These are phyloP conservation scores for Botrytis porri DNA, from an alignment of 2,329 filamentous ascomycete species.

Conservation along the genomic window DNA sequence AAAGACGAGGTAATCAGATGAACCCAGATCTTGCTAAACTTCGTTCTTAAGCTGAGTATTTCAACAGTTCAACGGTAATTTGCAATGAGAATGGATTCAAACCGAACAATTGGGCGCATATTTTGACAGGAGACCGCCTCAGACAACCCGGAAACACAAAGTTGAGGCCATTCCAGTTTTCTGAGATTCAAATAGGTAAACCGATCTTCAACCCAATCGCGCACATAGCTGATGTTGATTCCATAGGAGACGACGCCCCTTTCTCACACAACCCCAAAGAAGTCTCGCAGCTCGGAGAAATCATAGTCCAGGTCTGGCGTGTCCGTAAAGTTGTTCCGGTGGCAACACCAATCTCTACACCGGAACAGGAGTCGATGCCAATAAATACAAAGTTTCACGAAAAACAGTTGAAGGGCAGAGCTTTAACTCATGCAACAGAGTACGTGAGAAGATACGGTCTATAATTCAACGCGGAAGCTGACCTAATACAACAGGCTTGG, in stretches of 20 bases:
- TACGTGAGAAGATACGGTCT: slow-evolving; percentile 7
- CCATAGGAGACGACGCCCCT: neutral
- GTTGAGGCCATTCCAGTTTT: neutral
- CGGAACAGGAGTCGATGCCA: neutral
- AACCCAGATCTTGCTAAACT: neutral
- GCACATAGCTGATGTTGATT: neutral
- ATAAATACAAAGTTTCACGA: neutral
- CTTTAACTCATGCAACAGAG: slow-evolving; percentile 11
- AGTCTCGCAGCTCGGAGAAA: slow-evolving; percentile 15
- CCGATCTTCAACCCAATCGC: neutral
- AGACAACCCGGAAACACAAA: neutral
- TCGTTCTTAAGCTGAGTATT: neutral
- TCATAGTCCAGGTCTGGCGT: slow-evolving; percentile 15
- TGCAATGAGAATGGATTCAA: slow-evolving; percentile 18
- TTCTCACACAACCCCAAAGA: neutral
- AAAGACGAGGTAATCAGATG: neutral
- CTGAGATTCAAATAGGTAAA: slow-evolving; percentile 10
- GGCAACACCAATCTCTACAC: neutral
- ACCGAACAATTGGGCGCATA: neutral
- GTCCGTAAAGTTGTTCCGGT: neutral
- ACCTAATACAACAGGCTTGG: neutral
- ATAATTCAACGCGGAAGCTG: neutral
- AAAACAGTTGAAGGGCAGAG: slow-evolving; percentile 6
- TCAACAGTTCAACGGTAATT: neutral
- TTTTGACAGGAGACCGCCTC: neutral